Evolutionary conservation across 2,329 filamentous ascomycete genomes (phyloP).

Genomic region (Botryotinia convoluta): DNA sequence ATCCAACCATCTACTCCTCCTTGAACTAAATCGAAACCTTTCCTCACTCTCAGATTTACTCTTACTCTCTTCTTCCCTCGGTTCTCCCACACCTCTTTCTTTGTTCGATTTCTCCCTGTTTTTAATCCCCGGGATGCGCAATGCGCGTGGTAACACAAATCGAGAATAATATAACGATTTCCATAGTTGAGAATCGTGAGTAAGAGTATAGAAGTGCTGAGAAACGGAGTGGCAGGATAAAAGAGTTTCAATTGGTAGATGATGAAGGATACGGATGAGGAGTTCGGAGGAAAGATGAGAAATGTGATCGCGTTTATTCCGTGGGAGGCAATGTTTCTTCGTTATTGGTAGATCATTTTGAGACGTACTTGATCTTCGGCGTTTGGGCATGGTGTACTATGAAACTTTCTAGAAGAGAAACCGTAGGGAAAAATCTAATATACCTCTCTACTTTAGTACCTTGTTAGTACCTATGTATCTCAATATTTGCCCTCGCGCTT

Average conservation of each 20-base stretch:
- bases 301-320: slow-evolving; percentile 55
- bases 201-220: slow-evolving; percentile 67
- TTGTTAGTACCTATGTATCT: neutral
- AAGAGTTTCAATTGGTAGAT: slow-evolving; percentile 67
- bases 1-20: slow-evolving; percentile 51
- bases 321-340: slow-evolving; percentile 27
- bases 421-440: neutral
- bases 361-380: slow-evolving; percentile 28
- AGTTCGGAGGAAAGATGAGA: slow-evolving; percentile 83
- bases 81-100: neutral
- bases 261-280: slow-evolving; percentile 77
- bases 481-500: slow-evolving; percentile 1
- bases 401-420: neutral
- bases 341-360: slow-evolving; percentile 1
- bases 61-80: neutral
- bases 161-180: slow-evolving; percentile 82
- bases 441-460: neutral
- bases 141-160: slow-evolving; percentile 79
- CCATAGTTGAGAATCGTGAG: slow-evolving; percentile 86
- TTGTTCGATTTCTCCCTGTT: slow-evolving; percentile 33
- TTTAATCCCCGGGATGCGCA: slow-evolving; percentile 68
- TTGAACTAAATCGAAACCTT: slow-evolving; percentile 40
- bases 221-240: slow-evolving; percentile 66
- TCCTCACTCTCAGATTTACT: slow-evolving; percentile 24
- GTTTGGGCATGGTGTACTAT: slow-evolving; percentile 27